Conservation (phyloP, 192 early-diverging fungal genomes). For the Phlyctochytrium planicorne region DNA sequence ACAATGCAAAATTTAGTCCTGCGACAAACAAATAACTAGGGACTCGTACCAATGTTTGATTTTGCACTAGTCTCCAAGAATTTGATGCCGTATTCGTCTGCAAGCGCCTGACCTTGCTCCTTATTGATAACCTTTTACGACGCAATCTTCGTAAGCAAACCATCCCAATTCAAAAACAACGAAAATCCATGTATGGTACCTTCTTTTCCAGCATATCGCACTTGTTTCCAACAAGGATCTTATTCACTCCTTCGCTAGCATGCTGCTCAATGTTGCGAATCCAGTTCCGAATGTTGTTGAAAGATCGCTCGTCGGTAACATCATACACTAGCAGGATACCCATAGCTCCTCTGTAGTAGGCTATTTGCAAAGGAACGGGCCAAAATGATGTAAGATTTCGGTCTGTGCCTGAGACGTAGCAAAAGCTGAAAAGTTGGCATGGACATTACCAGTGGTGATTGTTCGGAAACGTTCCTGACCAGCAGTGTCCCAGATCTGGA, state of each 20-base stretch:
- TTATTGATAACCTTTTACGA: constrained; percentile 78
- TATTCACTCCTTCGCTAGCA: constrained; percentile 98
- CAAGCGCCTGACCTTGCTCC: constrained; percentile 93
- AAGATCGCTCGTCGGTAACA: constrained; percentile 97
- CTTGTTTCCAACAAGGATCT: constrained; percentile 99
- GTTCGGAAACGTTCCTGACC: constrained; percentile 99
- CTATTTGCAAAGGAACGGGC: constrained; percentile 59
- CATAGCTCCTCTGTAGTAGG: constrained; percentile 99
- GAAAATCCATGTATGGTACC: too few relatives aligned
- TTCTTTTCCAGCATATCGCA: constrained; percentile 97
- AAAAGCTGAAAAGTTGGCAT: neutral
- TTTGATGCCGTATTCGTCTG: constrained; percentile 90
- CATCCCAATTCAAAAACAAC: constrained; percentile 10
- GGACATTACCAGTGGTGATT: constrained; percentile 85
- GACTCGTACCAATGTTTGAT: constrained; percentile 78
- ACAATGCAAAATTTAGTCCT: constrained; percentile 1
- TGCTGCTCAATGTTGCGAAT: constrained; percentile 99
- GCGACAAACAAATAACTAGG: neutral
- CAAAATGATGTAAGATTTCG: neutral
- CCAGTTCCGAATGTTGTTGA: constrained; percentile 99
- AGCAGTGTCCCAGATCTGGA: constrained; percentile 99
- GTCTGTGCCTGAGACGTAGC: neutral
- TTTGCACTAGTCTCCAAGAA: constrained; percentile 99
- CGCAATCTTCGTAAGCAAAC: constrained; percentile 5
- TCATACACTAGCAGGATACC: constrained; percentile 97